Percentiles rank a stretch among this genome's conserved stretches.
Conservation (phyloP, 2,329 filamentous ascomycete species). For the Arthrobotrys megalospora region DNA sequence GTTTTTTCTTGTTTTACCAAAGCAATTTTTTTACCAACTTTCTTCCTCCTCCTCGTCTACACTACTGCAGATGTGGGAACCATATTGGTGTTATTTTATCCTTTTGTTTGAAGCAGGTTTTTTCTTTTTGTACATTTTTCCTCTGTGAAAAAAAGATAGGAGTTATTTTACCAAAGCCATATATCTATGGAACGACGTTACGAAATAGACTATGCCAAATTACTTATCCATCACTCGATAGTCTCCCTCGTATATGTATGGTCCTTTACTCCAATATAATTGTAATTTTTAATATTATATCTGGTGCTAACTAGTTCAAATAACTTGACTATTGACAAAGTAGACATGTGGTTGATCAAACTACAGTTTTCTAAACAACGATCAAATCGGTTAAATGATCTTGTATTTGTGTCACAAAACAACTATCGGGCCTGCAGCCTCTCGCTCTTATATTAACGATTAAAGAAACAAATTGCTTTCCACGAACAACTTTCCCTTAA, state of each 20-base stretch:
- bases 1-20: conserved; percentile 44
- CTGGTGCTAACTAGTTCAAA: too few relatives aligned
- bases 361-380: too few relatives aligned
- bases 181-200: conserved; percentile 51
- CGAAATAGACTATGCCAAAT: conserved; percentile 58
- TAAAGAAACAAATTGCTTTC: too few relatives aligned
- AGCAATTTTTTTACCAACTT: conserved; percentile 37
- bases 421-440: too few relatives aligned
- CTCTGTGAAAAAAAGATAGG: conserved; percentile 18
- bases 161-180: conserved; percentile 47
- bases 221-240: conserved; percentile 14
- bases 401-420: too few relatives aligned
- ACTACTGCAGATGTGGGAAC: background rate
- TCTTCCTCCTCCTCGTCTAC: conserved; percentile 15
- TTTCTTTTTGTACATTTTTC: conserved; percentile 47
- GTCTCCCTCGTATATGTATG: conserved; percentile 21
- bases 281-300: conserved; percentile 17
- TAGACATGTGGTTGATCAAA: too few relatives aligned
- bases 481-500: too few relatives aligned
- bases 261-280: conserved; percentile 20
- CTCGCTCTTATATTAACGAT: too few relatives aligned
- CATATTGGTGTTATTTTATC: conserved; percentile 30
- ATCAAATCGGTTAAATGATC: too few relatives aligned
- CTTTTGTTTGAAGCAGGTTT: conserved; percentile 39
- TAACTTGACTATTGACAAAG: too few relatives aligned